Evolutionary conservation across 1,139 yeast genomes (phyloP), one percentile per base, ranked within the genome.

Genomic region (Yamadazyma spencermartinsiae): DNA sequence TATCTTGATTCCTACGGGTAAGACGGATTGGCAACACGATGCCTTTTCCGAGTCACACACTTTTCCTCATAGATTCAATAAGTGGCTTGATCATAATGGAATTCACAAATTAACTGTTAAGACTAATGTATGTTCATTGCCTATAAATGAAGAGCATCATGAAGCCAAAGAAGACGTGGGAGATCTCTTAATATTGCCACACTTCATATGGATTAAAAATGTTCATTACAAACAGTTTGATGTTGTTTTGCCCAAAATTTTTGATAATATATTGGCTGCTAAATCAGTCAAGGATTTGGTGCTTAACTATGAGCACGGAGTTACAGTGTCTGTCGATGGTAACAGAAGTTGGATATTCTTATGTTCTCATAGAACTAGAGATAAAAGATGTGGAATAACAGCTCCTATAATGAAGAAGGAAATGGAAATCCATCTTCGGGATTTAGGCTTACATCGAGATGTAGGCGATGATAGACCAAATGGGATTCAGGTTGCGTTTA

Each of bases 381-480:
- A 92, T 59, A 90, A 88, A 59, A 72, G 94, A 44, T 92, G 98
- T 63, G 98, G 96, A 25, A 67, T 88, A 32, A 87, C 97, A 1
- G 98, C 98, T 0, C 97, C 97, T n/a, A 75, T 88, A 20, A 76
- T 92, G 81, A 84, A 82, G 56, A 81, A 79, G 48, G 87, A 86
- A 49, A 76, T 90, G 61, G 94, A 87, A 37, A 56, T 74, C n/a
- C 76, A 84, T 50, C 66, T 89, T 30, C 70, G 94, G 35, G 87
- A 85, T 12, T 66, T 75, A 31, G 92, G 81, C 2, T 63, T 85
- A 18, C 78, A 79, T 50, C 73, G 98, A 51, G 97, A 90, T 58
- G 54, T 63, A 28, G 82, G 87, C 4, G 95, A 86, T 55, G 72
- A 68, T 34, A 71, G 90, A 37, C 80, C 87, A 0, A 81, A 74